phyloP scores from a whole-genome alignment of 352 stramenopile species.

The Pythium coloratum region DNA sequence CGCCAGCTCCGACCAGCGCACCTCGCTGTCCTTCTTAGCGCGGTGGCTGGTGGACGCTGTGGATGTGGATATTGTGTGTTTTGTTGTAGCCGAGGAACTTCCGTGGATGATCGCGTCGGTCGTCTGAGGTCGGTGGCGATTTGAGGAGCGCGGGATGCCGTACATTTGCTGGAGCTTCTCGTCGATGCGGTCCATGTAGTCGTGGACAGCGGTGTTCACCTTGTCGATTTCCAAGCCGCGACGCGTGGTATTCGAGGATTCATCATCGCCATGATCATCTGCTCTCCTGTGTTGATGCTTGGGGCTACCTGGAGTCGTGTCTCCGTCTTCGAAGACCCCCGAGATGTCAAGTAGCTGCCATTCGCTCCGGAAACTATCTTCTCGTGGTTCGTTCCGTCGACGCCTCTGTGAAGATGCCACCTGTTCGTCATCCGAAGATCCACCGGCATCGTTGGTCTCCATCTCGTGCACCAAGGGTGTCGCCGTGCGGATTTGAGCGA shows the following conservation, averaged over 20 bases:
- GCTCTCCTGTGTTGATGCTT: not conserved
- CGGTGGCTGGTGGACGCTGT: not conserved
- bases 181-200: slow-evolving; percentile 85
- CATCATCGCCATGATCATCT: slow-evolving; percentile 1
- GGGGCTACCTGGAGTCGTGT: not conserved
- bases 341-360: slow-evolving; percentile 44
- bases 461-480: not conserved
- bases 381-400: not conserved
- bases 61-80: not conserved
- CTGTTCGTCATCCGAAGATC: not conserved
- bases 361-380: slow-evolving; percentile 28
- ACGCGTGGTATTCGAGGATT: slow-evolving; percentile 1
- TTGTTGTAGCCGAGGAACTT: slow-evolving; percentile 1
- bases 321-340: slow-evolving; percentile 29
- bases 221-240: slow-evolving; percentile 61
- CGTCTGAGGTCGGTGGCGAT: slow-evolving; percentile 15
- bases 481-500: slow-evolving; percentile 15
- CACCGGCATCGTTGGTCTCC: not conserved
- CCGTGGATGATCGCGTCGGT: slow-evolving; percentile 16
- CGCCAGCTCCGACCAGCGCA: slow-evolving; percentile 6
- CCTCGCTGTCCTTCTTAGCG: not conserved
- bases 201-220: slow-evolving; percentile 65
- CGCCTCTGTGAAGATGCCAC: not conserved
- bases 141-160: slow-evolving; percentile 56
- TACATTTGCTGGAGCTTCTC: slow-evolving; percentile 82